Conservation (phyloP, 768 basidiomycete genomes). For the Kwoniella sp. region DNA sequence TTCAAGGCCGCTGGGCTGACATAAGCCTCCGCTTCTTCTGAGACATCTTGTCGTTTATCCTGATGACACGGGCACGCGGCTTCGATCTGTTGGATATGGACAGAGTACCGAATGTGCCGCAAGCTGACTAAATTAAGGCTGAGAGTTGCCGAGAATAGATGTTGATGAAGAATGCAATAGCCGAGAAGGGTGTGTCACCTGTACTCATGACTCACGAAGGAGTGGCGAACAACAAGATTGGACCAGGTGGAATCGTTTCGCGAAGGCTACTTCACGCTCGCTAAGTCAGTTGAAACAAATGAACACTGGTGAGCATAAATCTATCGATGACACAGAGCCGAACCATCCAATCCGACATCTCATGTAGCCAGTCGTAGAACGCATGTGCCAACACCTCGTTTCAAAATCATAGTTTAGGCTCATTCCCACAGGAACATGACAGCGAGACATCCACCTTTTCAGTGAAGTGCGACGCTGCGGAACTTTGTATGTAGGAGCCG, state of each 20-base stretch:
- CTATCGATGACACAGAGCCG: not conserved
- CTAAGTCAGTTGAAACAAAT: not conserved
- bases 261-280: not conserved
- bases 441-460: slow-evolving; percentile 1
- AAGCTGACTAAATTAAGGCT: not conserved
- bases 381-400: not conserved
- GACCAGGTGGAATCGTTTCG: no score
- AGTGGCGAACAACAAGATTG: not conserved
- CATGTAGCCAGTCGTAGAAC: not conserved
- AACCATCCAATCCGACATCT: no score
- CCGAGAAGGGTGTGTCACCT: no score
- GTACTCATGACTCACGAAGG: not conserved
- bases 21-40: not conserved
- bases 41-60: not conserved
- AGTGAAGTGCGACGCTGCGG: not conserved
- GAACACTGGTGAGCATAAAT: not conserved
- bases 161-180: not conserved
- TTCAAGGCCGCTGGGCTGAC: not conserved
- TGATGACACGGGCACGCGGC: no score
- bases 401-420: not conserved
- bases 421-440: not conserved
- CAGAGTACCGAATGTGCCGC: no score
- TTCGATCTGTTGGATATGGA: no score
- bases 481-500: not conserved
- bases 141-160: not conserved